Base-by-base conservation (phyloP, 768 basidiomycete species). In the Leccinum ochraceum region DNA sequence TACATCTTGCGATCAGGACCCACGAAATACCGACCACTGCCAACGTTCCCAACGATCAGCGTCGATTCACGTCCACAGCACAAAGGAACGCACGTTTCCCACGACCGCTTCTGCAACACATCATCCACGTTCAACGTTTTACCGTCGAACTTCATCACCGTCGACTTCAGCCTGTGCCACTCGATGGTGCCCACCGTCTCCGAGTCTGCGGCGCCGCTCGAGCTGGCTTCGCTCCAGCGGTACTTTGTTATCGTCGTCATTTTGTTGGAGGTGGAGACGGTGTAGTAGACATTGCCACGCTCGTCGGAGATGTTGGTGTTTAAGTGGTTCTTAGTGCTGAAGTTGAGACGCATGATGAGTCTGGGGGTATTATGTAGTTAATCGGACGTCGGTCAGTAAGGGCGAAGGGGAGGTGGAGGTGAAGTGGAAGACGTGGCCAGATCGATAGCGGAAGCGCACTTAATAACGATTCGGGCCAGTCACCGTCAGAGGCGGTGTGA, bases 21-120 rank as follows among this genome's bases (percentile, higher is more conserved):
- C 28, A 60, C 59, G 54, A 78, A 78, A 17, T 71, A 64, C n/a
- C 71, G 74, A 28, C 68, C 67, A 30, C 77, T 77, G 37, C 8
- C 8, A 6, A 3, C 39, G 32, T 53, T 39, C 7, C 44, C 9
- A 44, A 17, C 24, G n/a, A 28, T 65, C 44, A 64, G 32, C 42
- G 11, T 57, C 14, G 2, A 14, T 17, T 28, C 16, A 13, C 3
- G 7, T 28, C n/a, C 16, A 37, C 13, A 34, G 32, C 20, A 14
- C 5, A 22, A 42, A 55, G 22, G 22, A 36, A 62, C 69, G 24
- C 42, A 71, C 69, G 56, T 63, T 32, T 46, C 60, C 66, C 69
- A 72, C 3, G 30, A 0, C 1, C 62, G 69, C 24, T 56, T 53
- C 26, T 46, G 53, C 13, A 71, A 53, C 66, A 68, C 64, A 60